Conservation (phyloP, 2,329 filamentous ascomycete species). For the Microascus cirrosus region DNA sequence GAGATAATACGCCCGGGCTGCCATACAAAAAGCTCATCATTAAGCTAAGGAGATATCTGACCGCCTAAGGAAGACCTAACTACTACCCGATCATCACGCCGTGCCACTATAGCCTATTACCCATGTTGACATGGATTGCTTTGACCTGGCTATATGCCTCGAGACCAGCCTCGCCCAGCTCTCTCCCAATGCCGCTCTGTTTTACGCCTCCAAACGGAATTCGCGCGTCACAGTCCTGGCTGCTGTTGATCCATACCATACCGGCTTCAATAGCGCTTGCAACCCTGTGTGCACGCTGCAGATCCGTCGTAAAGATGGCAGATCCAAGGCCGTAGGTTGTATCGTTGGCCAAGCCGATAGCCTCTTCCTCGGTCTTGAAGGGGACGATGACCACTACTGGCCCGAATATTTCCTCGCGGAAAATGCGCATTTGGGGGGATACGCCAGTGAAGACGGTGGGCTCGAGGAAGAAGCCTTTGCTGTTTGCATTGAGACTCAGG, state of each 20-base stretch:
- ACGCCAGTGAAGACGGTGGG: conserved; percentile 21
- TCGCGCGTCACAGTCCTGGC: conserved; percentile 14
- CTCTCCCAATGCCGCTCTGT: conserved; percentile 46
- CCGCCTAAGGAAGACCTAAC: too few species aligned
- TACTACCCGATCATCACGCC: not conserved
- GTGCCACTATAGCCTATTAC: conserved; percentile 12
- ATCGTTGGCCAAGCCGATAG: conserved; percentile 23
- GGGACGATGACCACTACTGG: conserved; percentile 18
- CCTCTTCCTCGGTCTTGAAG: conserved; percentile 21
- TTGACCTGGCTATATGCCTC: conserved; percentile 30
- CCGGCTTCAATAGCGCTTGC: conserved; percentile 45
- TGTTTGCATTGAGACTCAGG: conserved; percentile 15
- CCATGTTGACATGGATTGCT: conserved; percentile 21
- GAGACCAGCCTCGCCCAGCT: conserved; percentile 31
- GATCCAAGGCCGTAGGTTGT: conserved; percentile 44
- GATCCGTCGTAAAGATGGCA: conserved; percentile 45
- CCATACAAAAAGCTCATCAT: too few species aligned
- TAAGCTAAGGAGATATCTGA: too few species aligned
- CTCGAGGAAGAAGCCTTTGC: conserved; percentile 15
- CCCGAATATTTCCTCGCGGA: conserved; percentile 22
- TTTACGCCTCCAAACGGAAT: conserved; percentile 35
- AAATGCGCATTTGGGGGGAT: conserved; percentile 19
- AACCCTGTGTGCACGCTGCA: conserved; percentile 27
- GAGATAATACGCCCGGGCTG: too few species aligned
- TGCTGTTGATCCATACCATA: conserved; percentile 29